phyloP scores from a whole-genome alignment of 1,284 basidiomycete genomes.

The Serendipita sp. region DNA sequence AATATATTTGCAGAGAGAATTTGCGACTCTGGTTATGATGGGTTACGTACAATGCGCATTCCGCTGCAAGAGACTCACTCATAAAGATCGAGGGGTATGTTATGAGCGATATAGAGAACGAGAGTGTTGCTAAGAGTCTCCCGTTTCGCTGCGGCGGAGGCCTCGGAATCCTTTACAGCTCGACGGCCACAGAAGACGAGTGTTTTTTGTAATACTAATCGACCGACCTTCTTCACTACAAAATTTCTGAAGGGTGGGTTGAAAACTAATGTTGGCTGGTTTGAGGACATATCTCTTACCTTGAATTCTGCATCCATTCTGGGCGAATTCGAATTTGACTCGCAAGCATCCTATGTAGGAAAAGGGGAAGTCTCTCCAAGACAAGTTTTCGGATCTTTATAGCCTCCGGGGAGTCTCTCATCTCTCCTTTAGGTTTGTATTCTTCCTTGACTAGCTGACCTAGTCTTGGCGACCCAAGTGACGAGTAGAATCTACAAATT shows the following conservation, averaged over 20 bases:
- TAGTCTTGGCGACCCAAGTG: constrained; percentile 55
- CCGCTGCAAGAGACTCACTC: neutral
- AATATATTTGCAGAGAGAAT: constrained; percentile 60
- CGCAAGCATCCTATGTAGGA: constrained; percentile 42
- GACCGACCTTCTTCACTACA: neutral
- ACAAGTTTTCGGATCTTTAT: constrained; percentile 44
- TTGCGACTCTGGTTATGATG: constrained; percentile 45
- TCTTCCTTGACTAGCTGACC: constrained; percentile 64
- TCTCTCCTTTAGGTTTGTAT: constrained; percentile 43
- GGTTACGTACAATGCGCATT: neutral
- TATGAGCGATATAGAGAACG: neutral
- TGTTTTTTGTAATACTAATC: neutral
- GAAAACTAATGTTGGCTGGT: neutral
- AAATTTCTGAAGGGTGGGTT: neutral
- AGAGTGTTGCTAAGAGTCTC: neutral
- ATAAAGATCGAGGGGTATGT: neutral
- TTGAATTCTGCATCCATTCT: neutral
- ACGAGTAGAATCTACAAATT: constrained; percentile 30
- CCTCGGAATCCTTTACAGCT: neutral
- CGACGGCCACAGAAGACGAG: neutral
- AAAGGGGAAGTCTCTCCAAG: constrained; percentile 80
- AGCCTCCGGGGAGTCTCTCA: constrained; percentile 27
- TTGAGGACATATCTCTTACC: neutral
- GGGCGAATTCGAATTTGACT: neutral
- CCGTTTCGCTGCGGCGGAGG: neutral